Evolutionary conservation across 306 rosid species (phyloP), one percentile per base, ranked within the genome.

Genomic region (Citrullus amarus): DNA sequence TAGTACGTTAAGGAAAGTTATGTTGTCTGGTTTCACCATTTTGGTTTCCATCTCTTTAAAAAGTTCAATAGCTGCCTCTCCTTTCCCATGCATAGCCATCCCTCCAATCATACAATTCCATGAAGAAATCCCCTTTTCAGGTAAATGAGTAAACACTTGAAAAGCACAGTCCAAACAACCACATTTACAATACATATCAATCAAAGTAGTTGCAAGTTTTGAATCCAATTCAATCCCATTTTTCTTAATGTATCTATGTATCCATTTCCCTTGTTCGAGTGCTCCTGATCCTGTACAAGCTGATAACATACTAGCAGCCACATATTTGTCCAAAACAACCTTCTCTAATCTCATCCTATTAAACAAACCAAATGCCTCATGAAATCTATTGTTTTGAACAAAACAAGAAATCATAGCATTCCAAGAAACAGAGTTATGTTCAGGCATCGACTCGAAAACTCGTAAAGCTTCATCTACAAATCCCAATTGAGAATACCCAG

Each of bases 31-130:
- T 16, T 69, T 75, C 51, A 88, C 80, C 80, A 20, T 60, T 48
- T 83, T 79, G 55, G 48, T 68, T 75, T 83, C 87, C 93, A 91
- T 89, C 82, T 83, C 80, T 80, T 57, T 82, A 30, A 89, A 87
- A 74, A 86, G 85, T 43, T 86, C 80, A 48, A 86, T 53, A 12
- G 96, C 91, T 6, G 72, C 87, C 50, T 81, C 75, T 62, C 95
- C 95, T 81, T 75, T 88, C 16, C 91, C 97, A 39, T 92, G 93
- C 86, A 83, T 84, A 46, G 97, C 97, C 62, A 90, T 80, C 70
- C 95, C 97, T 38, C 97, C 88, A 79, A 92, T 88, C 93, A 88
- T 86, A 83, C 87, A 81, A 68, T 92, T 90, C 94, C 97, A 90
- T 0, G 86, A 85, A 32, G 90, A 88, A 62, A 86, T 57, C 2